Evolutionary conservation across 176 grass and related monocot species (phyloP).

Genomic region (Eleusine indica): DNA sequence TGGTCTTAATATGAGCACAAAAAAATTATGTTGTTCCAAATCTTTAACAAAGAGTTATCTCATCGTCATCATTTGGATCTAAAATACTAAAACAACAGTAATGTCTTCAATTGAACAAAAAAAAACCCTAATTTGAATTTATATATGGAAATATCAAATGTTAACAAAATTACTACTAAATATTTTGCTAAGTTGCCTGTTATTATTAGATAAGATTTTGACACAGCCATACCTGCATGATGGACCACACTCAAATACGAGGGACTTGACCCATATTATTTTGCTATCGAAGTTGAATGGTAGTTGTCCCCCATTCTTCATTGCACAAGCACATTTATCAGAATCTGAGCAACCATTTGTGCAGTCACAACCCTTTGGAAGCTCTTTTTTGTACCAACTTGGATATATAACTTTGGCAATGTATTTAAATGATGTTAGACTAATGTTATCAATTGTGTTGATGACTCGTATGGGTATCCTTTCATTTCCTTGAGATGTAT

Average conservation of each 20-base stretch:
- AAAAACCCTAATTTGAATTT: too few species aligned
- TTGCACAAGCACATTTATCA: constrained; percentile 62
- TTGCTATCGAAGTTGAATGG: constrained; percentile 65
- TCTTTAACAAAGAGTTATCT: not conserved
- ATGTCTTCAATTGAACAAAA: not conserved
- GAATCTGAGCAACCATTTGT: constrained; percentile 59
- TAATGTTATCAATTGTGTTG: constrained; percentile 60
- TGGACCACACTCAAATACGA: constrained; percentile 77
- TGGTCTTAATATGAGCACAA: not conserved
- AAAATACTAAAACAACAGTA: not conserved
- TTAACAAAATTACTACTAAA: too few species aligned
- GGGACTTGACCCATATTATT: constrained; percentile 58
- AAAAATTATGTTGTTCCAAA: not conserved
- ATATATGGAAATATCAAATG: too few species aligned
- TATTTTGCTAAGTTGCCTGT: not conserved
- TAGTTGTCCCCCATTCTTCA: constrained; percentile 77
- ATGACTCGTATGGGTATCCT: constrained; percentile 59
- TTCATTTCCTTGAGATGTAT: constrained; percentile 62
- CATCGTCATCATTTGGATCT: not conserved
- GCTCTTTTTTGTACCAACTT: constrained; percentile 48
- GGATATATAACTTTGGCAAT: constrained; percentile 53
- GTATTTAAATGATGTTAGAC: constrained; percentile 55
- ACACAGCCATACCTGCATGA: constrained; percentile 45
- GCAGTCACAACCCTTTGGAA: constrained; percentile 62
- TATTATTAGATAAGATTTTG: not conserved